Conservation (phyloP, 2,329 filamentous ascomycete genomes). For the Ascochyta rabiei region DNA sequence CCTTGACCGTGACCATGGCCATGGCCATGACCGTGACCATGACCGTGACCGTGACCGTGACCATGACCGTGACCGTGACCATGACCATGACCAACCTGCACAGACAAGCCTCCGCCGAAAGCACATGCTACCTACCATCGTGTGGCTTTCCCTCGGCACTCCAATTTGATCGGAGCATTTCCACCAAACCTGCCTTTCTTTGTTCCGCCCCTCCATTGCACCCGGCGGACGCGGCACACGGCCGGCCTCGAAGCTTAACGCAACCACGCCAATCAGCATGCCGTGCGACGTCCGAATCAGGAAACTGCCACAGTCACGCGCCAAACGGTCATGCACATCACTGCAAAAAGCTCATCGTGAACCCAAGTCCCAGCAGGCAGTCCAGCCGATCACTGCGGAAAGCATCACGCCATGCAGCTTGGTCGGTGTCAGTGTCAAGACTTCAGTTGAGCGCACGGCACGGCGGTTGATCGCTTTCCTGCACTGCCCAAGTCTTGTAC, state of each 20-base stretch:
- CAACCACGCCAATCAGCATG: constrained; percentile 32
- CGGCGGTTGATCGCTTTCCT: no score
- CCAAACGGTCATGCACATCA: constrained; percentile 46
- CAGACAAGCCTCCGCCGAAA: neutral
- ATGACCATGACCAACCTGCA: neutral
- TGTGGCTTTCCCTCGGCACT: constrained; percentile 11
- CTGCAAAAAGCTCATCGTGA: constrained; percentile 12
- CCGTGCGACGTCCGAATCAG: constrained; percentile 25
- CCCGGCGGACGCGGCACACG: constrained; percentile 24
- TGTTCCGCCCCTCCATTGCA: constrained; percentile 25
- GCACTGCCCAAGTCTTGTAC: constrained; percentile 61
- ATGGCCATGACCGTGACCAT: no score
- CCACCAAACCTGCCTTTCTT: constrained; percentile 5
- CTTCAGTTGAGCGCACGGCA: neutral
- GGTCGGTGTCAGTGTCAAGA: neutral
- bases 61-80: no score
- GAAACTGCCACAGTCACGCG: constrained; percentile 43
- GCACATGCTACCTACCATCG: constrained; percentile 8
- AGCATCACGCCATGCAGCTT: constrained; percentile 24
- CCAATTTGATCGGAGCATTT: constrained; percentile 11
- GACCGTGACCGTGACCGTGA: no score
- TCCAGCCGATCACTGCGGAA: constrained; percentile 21
- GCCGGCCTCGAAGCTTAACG: constrained; percentile 39
- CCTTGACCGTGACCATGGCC: no score
- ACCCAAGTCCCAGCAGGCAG: constrained; percentile 12